Evolutionary conservation across 2,329 filamentous ascomycete genomes (phyloP), one percentile per base, ranked within the genome.

Genomic region (Conoideocrella luteorostrata): DNA sequence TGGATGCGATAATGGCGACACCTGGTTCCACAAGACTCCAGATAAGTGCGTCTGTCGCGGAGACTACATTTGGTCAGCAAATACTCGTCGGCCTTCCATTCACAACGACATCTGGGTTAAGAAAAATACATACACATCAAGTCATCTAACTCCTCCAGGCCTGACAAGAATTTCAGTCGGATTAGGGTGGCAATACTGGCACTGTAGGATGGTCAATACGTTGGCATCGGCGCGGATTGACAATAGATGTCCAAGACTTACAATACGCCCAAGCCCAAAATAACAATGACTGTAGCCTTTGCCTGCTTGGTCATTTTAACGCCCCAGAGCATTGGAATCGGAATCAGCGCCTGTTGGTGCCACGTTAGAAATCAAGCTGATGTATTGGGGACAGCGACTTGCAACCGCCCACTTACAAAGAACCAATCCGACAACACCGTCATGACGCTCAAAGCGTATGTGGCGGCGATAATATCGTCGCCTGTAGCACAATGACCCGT

Each of bases 1-100:
- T 75, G 2, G 74, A 69, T 11, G 75, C 75, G 21, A 72, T 56
- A 36, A 78, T 78, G 46, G 74, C 74, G 18, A 78, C 68, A 5
- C 73, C 74, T 2, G 74, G 74, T 52, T 78, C 75, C 42, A 78
- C 62, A n/a, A 78, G 59, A 9, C 72, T 77, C 75, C 75, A 78
- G 6, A 77, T 64, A 67, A 75, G 73, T 28, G 73, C 67, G 47
- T 75, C 63, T 4, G 73, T 77, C 18, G 66, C 70, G 41, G 66
- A 64, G 53, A 65, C 72, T 75, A 36, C 7, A 26, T 1, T 15
- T 13, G 7, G 39, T 62, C 38, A 59, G 52, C n/a, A n/a, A n/a
- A n/a, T n/a, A n/a, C n/a, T n/a, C n/a, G n/a, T n/a, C n/a, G n/a
- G n/a, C n/a, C n/a, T n/a, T n/a, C n/a, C n/a, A n/a, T n/a, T n/a